Base-by-base conservation (phyloP, 305 asterid genomes). In the Fraxinus angustifolia region DNA sequence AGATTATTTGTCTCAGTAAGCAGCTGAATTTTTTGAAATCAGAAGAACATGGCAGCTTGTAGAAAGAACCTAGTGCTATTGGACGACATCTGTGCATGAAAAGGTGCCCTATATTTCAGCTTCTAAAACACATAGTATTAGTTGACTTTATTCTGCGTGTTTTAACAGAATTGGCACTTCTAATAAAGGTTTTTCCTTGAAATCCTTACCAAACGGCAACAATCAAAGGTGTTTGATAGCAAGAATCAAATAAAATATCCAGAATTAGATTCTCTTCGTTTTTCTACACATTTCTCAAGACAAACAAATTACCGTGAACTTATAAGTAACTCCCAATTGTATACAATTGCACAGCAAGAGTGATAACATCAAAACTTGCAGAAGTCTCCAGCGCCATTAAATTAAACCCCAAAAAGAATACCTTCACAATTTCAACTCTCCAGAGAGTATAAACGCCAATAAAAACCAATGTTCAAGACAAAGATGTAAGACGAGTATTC, bases 51-150 rank as follows among this genome's bases (percentile, higher is more conserved):
- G 74, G 56, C 38, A 77, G 58, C 74, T 82, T 70, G 35, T 33
- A 79, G 77, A 76, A 72, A 35, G 34, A 70, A 48, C 16, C 71
- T 38, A 67, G 50, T 26, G 21, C 21, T n/a, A 35, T 23, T 16
- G 68, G 17, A 40, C 36, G 23, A 76, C 53, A 33, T 21, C 21
- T 35, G 65, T 73, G 58, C 40, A 34, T 38, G 76, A 58, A 76
- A 80, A 45, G 0, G 1, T 12, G 7, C n/a, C 40, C 33, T 50
- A 4, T 35, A 60, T 75, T 78, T 73, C 84, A 73, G 71, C 34
- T 28, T 75, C 86, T 71, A 77, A n/a, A 73, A 71, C 60, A 50
- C 79, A 60, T 30, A 35, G 42, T 73, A 34, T 77, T 76, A 78
- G 34, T 62, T 58, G 73, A 62, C 35, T 31, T 62, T 12, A 31